phyloP scores from a whole-genome alignment of 2,329 filamentous ascomycete species.

The Aspergillus caelatus region DNA sequence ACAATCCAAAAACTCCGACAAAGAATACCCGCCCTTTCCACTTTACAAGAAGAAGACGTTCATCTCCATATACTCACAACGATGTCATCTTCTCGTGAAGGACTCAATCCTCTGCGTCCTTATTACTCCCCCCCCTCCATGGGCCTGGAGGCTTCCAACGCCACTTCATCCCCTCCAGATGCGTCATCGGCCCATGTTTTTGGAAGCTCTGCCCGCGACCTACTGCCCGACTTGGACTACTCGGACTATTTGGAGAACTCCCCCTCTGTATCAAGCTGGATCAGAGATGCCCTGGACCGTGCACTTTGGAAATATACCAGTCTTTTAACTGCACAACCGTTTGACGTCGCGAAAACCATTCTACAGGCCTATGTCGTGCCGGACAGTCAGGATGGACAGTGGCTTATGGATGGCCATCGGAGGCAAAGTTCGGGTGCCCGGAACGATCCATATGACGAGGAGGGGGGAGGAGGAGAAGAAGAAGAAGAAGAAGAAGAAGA shows the following conservation, averaged over 20 bases:
- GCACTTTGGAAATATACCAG: conserved; percentile 90
- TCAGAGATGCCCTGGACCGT: conserved; percentile 78
- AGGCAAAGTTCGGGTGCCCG: conserved; percentile 28
- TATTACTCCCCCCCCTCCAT: conserved; percentile 69
- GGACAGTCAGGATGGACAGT: conserved; percentile 37
- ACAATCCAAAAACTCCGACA: conserved; percentile 2
- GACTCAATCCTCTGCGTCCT: conserved; percentile 61
- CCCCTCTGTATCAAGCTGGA: conserved; percentile 72
- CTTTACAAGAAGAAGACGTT: neutral
- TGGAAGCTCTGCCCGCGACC: conserved; percentile 72
- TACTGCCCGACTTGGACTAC: conserved; percentile 90
- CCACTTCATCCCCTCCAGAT: conserved; percentile 36
- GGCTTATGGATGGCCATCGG: conserved; percentile 32
- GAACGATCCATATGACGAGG: conserved; percentile 36
- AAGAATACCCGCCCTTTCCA: no score
- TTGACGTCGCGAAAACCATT: conserved; percentile 94
- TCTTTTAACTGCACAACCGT: conserved; percentile 87
- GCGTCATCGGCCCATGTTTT: conserved; percentile 54
- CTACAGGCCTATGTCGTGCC: conserved; percentile 71
- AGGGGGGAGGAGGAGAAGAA: conserved; percentile 33
- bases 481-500: conserved; percentile 35
- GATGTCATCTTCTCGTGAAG: conserved; percentile 54
- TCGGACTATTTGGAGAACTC: conserved; percentile 81
- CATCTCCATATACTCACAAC: conserved; percentile 3
- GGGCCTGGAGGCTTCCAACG: conserved; percentile 55